A percentile compares a stretch with the other conserved stretches of the same genome.
These are phyloP conservation scores for Aspergillus sp. DNA, from an alignment of 2,329 filamentous ascomycete species.

Conservation along the genomic window DNA sequence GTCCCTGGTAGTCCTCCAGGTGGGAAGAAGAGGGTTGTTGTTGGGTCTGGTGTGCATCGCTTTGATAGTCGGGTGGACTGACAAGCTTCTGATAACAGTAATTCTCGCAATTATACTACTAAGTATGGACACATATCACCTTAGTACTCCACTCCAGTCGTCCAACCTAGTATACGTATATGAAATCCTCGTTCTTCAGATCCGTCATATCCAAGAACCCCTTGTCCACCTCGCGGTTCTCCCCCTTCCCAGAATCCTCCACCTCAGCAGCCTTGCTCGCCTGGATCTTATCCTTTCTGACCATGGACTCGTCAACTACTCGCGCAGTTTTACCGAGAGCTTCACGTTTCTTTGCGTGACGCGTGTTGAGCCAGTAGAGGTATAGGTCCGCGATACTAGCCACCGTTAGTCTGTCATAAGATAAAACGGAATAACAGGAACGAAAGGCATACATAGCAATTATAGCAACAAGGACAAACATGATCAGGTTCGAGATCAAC, in stretches of 20 bases:
- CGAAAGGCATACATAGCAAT: conserved; percentile 22
- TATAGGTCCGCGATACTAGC: conserved; percentile 30
- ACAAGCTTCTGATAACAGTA: too few relatives aligned
- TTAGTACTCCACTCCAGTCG: too few relatives aligned
- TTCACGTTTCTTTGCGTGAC: conserved; percentile 30
- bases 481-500: conserved; percentile 33
- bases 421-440: neutral
- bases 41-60: conserved; percentile 3
- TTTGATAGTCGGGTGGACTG: neutral
- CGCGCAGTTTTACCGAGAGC: conserved; percentile 30
- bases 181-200: conserved; percentile 20
- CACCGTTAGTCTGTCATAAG: neutral
- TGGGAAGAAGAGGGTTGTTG: neutral
- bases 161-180: conserved; percentile 16
- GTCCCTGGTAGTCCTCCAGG: neutral
- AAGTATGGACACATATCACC: too few relatives aligned
- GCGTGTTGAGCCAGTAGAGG: conserved; percentile 30
- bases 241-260: conserved; percentile 3
- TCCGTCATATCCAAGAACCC: conserved; percentile 19
- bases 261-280: conserved; percentile 10
- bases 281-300: conserved; percentile 21
- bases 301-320: conserved; percentile 35
- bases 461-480: conserved; percentile 32
- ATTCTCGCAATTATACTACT: too few relatives aligned
- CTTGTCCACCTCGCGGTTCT: conserved; percentile 2